Evolutionary conservation across 768 basidiomycete genomes (phyloP).

Genomic region (Pluteus cervinus): DNA sequence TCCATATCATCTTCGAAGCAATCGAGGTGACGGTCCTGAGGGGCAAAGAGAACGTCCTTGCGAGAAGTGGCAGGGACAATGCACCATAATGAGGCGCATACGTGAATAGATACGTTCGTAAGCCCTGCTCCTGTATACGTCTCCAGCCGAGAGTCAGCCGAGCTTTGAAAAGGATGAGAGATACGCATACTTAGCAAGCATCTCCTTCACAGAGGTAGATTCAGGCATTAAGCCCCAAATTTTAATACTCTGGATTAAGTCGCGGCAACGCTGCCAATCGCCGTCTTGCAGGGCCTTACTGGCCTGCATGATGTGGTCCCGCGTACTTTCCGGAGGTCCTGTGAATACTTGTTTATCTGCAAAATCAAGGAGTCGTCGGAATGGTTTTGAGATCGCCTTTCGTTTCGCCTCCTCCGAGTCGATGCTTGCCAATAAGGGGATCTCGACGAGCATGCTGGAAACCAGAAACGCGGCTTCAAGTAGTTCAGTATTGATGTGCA

Average conservation of each 20-base stretch:
- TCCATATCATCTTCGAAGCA: slow-evolving; percentile 99
- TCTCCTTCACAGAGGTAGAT: slow-evolving; percentile 80
- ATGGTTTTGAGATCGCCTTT: slow-evolving; percentile 93
- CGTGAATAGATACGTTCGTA: slow-evolving; percentile 97
- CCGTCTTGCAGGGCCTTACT: slow-evolving; percentile 94
- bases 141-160: slow-evolving; percentile 29
- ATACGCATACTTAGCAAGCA: slow-evolving; percentile 76
- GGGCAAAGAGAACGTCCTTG: slow-evolving; percentile 83
- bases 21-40: slow-evolving; percentile 80
- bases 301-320: slow-evolving; percentile 99
- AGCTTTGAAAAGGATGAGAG: slow-evolving; percentile 7
- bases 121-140: slow-evolving; percentile 96
- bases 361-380: slow-evolving; percentile 91
- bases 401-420: slow-evolving; percentile 92
- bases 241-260: slow-evolving; percentile 93
- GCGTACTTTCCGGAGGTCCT: slow-evolving; percentile 95
- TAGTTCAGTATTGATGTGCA: slow-evolving; percentile 99
- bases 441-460: slow-evolving; percentile 98
- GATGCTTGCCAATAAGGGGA: slow-evolving; percentile 89
- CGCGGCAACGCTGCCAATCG: slow-evolving; percentile 94
- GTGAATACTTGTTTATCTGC: slow-evolving; percentile 98
- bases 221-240: slow-evolving; percentile 98
- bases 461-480: slow-evolving; percentile 97
- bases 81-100: slow-evolving; percentile 92
- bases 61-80: slow-evolving; percentile 81